Base-by-base conservation (phyloP, 2,329 filamentous ascomycete species). In the Fusarium continuum region DNA sequence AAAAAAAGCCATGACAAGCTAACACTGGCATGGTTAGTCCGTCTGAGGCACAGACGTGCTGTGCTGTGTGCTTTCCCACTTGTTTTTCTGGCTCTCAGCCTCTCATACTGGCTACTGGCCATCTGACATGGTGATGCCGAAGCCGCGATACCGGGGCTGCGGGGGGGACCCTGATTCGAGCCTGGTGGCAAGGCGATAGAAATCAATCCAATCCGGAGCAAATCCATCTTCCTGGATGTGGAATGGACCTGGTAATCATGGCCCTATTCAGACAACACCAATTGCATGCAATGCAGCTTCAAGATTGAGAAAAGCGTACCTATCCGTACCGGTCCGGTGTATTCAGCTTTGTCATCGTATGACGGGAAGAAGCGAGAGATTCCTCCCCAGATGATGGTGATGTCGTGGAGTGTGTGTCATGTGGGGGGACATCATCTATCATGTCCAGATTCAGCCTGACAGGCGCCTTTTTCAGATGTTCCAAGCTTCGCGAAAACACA, bases 81-180 rank as follows among this genome's bases (percentile, higher is more conserved):
- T 41, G 51, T 58, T 53, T 65, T 55, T 34, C 39, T 54, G 36
- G 31, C 44, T 47, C 47, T 54, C 43, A 31, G 19, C 58, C 49
- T 55, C 47, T 55, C 63, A 49, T 52, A 49, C 61, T 61, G 52
- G 54, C 53, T 52, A 49, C 61, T 61, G 52, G 54, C 53, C 54
- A 69, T 69, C 60, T 70, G 67, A 67, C 67, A 56, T 65, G 67
- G 67, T 68, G 65, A 71, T 58, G 52, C 68, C 61, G 64, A 61
- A 49, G 23, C 29, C 50, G 39, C 52, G 38, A 47, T 57, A 40
- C 35, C 40, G 55, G 60, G n/a, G n/a, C n/a, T n/a, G n/a, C n/a
- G n/a, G n/a, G n/a, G n/a, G n/a, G 63, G 58, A 60, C 55, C 34
- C 60, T 66, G 59, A 67, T 65, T 70, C 62, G 51, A 58, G 45